Evolutionary conservation across 441 rosid species (phyloP), one percentile per base, ranked within the genome.

Genomic region (Jatropha multifida): DNA sequence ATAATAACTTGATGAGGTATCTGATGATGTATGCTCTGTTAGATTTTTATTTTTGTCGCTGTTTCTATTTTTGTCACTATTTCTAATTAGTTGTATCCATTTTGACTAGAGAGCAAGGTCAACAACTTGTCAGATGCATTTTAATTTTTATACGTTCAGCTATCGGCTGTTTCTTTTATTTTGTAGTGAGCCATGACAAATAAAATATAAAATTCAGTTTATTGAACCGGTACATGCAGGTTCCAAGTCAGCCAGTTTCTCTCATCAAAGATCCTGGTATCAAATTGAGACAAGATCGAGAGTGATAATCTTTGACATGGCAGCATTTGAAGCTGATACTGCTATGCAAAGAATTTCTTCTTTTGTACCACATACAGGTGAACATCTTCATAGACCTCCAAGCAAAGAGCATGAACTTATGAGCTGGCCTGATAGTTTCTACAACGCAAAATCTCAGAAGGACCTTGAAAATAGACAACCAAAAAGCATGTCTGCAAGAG

Each of bases 271-370:
- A 83, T 83, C 87, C 44, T 46, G 74, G 40, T 90, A 88, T 83
- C 85, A 82, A 23, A 95, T 86, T 69, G 95, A 90, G 89, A 78
- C 92, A 0, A 91, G 93, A 81, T 91, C 97, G 65, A 92, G 98
- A 83, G 89, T 81, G 42, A 88, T 93, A 56, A 41, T 89, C 56
- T 86, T 95, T 79, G 89, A 90, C 79, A 78, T 79, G 68, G 88
- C 86, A 59, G 83, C 90, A n/a, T 84, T 85, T 75, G 94, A 89
- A 83, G 82, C 85, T 40, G 84, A 87, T 32, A 80, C 56, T 13
- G 80, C 77, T 74, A 83, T 85, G 42, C 79, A 56, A 76, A 81
- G 89, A 78, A 81, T 80, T 79, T 71, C 89, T 32, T 86, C 89
- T 15, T 77, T 91, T n/a, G 42, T 85, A 49, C 81, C 84, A 41